A percentile compares a stretch with the other conserved stretches of the same genome.
Evolutionary conservation across 2,329 filamentous ascomycete species (phyloP).

Genomic region (Nothophoma quercina): DNA sequence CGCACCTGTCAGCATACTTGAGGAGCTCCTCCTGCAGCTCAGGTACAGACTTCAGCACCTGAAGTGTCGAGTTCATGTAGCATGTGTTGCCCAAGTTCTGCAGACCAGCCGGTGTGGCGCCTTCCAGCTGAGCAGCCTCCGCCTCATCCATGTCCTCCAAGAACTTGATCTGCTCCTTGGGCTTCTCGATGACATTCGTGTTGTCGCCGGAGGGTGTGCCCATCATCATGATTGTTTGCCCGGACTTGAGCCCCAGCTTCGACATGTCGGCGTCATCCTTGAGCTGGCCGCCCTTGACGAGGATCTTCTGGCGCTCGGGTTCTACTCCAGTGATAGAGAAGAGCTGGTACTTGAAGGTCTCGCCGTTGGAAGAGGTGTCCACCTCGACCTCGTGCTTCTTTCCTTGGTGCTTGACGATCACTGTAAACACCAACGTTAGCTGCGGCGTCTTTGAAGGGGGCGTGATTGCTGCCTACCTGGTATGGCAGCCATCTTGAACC

Average conservation of each 20-base stretch:
- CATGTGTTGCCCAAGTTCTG: slow-evolving; percentile 97
- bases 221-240: slow-evolving; percentile 94
- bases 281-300: slow-evolving; percentile 91
- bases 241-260: slow-evolving; percentile 83
- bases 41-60: slow-evolving; percentile 85
- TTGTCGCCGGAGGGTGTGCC: slow-evolving; percentile 79
- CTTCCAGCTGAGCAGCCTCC: slow-evolving; percentile 81
- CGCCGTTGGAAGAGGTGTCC: slow-evolving; percentile 82
- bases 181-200: slow-evolving; percentile 68
- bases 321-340: slow-evolving; percentile 96
- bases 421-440: slow-evolving; percentile 57
- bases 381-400: slow-evolving; percentile 95
- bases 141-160: slow-evolving; percentile 98
- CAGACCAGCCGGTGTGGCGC: slow-evolving; percentile 86
- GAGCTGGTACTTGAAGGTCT: slow-evolving; percentile 94
- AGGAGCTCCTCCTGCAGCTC: slow-evolving; percentile 84
- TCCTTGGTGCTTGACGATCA: slow-evolving; percentile 92
- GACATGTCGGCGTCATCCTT: slow-evolving; percentile 93
- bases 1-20: slow-evolving; percentile 63
- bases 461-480: slow-evolving; percentile 35
- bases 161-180: slow-evolving; percentile 84
- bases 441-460: slow-evolving; percentile 4
- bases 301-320: slow-evolving; percentile 93
- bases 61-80: slow-evolving; percentile 97
- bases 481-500: slow-evolving; percentile 46